These are phyloP conservation scores for Prunella vulgaris DNA, from an alignment of 257 asterid genomes.

Conservation along the genomic window DNA sequence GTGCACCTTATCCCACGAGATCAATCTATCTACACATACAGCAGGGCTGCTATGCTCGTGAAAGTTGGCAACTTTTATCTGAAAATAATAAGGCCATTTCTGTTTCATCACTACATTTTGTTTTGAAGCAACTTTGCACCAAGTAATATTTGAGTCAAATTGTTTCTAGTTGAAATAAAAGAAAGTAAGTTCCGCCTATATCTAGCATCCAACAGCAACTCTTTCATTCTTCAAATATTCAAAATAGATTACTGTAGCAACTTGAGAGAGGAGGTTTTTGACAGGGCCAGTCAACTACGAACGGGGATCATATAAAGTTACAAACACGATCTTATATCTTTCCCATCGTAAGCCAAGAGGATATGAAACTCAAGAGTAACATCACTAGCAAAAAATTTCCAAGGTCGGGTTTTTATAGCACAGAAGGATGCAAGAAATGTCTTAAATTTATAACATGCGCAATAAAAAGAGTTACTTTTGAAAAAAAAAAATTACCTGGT, in stretches of 20 bases:
- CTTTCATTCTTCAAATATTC: too few relatives aligned
- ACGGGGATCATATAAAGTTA: too few relatives aligned
- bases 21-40: not conserved
- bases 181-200: not conserved
- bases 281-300: too few relatives aligned
- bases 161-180: not conserved
- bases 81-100: not conserved
- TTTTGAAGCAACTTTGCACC: not conserved
- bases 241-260: too few relatives aligned
- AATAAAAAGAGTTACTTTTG: not conserved
- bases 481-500: constrained; percentile 51
- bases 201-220: not conserved
- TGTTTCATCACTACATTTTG: not conserved
- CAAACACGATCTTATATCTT: not conserved
- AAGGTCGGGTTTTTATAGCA: not conserved
- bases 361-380: not conserved
- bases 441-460: not conserved
- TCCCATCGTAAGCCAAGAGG: too few relatives aligned
- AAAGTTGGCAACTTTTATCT: not conserved
- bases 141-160: not conserved
- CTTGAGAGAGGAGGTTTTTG: not conserved
- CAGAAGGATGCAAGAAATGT: not conserved
- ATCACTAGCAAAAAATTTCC: not conserved
- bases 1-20: not conserved
- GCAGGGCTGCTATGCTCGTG: not conserved